These are phyloP conservation scores for Phyllosticta citribraziliensis DNA, from an alignment of 2,329 filamentous ascomycete species.

Conservation along the genomic window DNA sequence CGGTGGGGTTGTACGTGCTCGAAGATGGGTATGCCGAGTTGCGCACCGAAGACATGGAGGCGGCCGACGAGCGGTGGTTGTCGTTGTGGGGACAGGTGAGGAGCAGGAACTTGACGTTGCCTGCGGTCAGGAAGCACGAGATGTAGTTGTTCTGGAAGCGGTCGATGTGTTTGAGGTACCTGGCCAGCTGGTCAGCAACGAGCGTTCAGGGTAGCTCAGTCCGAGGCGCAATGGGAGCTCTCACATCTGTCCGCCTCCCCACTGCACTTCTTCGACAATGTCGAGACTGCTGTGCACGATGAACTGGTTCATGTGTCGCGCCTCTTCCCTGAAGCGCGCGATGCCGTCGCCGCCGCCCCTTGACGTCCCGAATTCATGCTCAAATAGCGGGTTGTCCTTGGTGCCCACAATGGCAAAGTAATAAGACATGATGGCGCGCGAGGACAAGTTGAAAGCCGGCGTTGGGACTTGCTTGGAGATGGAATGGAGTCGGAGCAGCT, in stretches of 20 bases:
- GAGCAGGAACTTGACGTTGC: conserved; percentile 87
- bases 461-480: background rate
- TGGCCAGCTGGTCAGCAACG: conserved; percentile 28
- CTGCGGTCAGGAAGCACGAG: conserved; percentile 86
- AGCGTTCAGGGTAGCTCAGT: too few relatives aligned
- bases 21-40: conserved; percentile 60
- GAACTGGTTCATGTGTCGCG: conserved; percentile 93
- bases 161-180: conserved; percentile 95
- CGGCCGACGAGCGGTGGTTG: conserved; percentile 10
- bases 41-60: conserved; percentile 21
- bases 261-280: conserved; percentile 93
- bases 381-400: conserved; percentile 91
- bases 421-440: conserved; percentile 69
- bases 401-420: conserved; percentile 97
- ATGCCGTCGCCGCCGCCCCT: conserved; percentile 92
- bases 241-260: conserved; percentile 77
- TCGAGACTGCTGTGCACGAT: conserved; percentile 90
- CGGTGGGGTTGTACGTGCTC: conserved; percentile 60
- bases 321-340: conserved; percentile 77
- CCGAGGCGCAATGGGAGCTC: conserved; percentile 15
- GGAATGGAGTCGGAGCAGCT: background rate
- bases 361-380: conserved; percentile 92
- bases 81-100: conserved; percentile 62
- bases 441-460: background rate
- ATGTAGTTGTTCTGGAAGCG: conserved; percentile 94